These are phyloP conservation scores for Arthrobotrys entomopaga DNA, from an alignment of 2,329 filamentous ascomycete genomes.

Conservation along the genomic window DNA sequence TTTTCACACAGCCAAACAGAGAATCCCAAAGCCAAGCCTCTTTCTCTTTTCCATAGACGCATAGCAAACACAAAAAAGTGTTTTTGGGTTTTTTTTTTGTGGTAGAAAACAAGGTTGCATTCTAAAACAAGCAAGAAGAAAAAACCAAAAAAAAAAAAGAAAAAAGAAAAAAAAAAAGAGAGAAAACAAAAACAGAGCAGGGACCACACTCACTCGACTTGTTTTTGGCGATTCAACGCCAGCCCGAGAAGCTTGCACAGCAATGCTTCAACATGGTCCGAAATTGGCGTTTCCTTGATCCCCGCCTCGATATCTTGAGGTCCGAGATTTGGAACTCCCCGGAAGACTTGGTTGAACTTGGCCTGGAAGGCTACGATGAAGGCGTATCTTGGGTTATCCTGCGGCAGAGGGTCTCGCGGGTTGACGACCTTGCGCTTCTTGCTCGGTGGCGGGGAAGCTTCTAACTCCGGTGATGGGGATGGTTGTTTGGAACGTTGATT, in stretches of 20 bases:
- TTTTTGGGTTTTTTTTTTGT: slow-evolving; percentile 15
- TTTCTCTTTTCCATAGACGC: slow-evolving; percentile 8
- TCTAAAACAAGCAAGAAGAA: slow-evolving; percentile 11
- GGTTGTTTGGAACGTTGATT: slow-evolving; percentile 24
- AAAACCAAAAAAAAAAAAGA: slow-evolving; percentile 29
- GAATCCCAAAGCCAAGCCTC: neutral
- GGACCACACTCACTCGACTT: slow-evolving; percentile 83
- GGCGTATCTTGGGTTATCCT: slow-evolving; percentile 61
- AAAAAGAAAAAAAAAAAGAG: slow-evolving; percentile 14
- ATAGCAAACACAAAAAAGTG: slow-evolving; percentile 13
- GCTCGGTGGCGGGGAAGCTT: slow-evolving; percentile 39
- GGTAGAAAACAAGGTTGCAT: slow-evolving; percentile 28
- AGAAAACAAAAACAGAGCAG: slow-evolving; percentile 21
- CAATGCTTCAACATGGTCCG: slow-evolving; percentile 85
- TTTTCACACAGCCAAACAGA: neutral
- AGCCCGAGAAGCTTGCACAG: slow-evolving; percentile 88
- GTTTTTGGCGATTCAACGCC: slow-evolving; percentile 95
- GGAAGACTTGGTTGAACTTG: slow-evolving; percentile 89
- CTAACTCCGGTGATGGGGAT: slow-evolving; percentile 23
- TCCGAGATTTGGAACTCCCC: slow-evolving; percentile 86
- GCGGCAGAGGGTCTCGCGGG: slow-evolving; percentile 44
- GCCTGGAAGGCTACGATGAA: slow-evolving; percentile 98
- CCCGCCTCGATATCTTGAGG: slow-evolving; percentile 95
- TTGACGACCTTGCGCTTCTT: slow-evolving; percentile 51
- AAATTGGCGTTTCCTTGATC: slow-evolving; percentile 78